Base-by-base conservation (phyloP, 495 filamentous ascomycete species). In the Margaritispora aquatica region DNA sequence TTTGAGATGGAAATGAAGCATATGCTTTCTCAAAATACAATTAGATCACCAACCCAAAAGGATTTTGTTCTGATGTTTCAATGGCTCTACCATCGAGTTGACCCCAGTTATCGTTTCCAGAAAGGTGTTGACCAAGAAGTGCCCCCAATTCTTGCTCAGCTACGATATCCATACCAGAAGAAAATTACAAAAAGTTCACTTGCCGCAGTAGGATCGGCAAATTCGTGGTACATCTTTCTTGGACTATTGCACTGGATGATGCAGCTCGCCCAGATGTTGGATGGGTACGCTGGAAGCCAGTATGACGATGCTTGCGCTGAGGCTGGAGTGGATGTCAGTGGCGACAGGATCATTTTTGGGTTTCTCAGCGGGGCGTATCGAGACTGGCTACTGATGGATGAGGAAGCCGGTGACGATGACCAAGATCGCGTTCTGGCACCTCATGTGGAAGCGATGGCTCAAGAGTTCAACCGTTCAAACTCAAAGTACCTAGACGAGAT, bases 1-100 rank as follows among this genome's bases (percentile, higher is more conserved):
- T 99, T 97, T 66, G 94, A 99, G 75, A 84, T 97, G 81, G 91
- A 96, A 61, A 96, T 94, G 88, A 96, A 95, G 68, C 86, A 97
- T 70, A 86, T 85, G 26, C 77, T 99, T 26, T 85, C 88, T 2
- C 85, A 90, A 51, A 96, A 96, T 61, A 88, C 89, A 19, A 82
- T 94, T 66, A 90, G 87, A 51, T 92, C 87, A 36, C 95, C 94
- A n/a, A 97, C 92, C 2, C 91, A 96, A 65, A 99, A 97, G 68
- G 94, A 99, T 70, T 99, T 97, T 73, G 90, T 92, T 68, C 85
- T 80, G 64, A 92, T 97, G 73, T 99, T 99, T 71, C 91, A 97
- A 71, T 99, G 91, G 88, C 80, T 99, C 1, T 99, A 99, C 69
- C 88, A 88, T 63, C 87, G 90, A 44, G 90, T 99, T 59, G 94